Evolutionary conservation across 441 rosid genomes (phyloP), one percentile per base, ranked within the genome.

Genomic region (Adansonia grandidieri): DNA sequence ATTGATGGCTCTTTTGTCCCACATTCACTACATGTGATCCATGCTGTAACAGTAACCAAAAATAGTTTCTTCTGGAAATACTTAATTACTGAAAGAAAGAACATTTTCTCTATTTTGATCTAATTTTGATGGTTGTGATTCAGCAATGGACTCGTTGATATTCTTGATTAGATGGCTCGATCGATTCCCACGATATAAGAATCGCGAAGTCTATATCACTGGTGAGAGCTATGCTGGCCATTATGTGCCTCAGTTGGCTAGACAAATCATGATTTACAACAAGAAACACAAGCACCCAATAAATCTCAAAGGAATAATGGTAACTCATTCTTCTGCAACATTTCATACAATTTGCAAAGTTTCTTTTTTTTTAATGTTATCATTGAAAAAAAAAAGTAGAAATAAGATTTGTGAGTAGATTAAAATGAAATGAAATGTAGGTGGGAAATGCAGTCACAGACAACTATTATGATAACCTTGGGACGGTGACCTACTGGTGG

Each of bases 221-320:
- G 99, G 99, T 22, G 98, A 96, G 82, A 96, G 98, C 85, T 96
- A 94, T 76, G 98, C 98, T 0, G 99, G 99, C 15, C 99, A 96
- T 83, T 96, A 96, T 83, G 99, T 96, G 9, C 99, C 98, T 71
- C 98, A 96, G 86, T 87, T 96, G 28, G 98, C 98, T 40, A 86
- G 87, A 78, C 89, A 90, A 74, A 94, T 96, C 44, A 80, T 92
- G 92, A 51, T 81, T 28, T 79, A 92, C 79, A 94, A 94, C 73
- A 78, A 80, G 78, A 86, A 77, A 7, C 78, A 97, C 47, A 87
- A 84, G 83, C 77, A 85, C 72, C 89, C 86, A 20, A 88, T 94
- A 44, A 90, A 94, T 76, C 93, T 96, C 82, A 90, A 86, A 85
- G 98, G 99, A 79, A 90, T 96, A 48, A 93, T 96, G 98, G 98